Percentiles rank a stretch among this genome's conserved stretches.
These are phyloP conservation scores for Amphichorda felina DNA, from an alignment of 2,329 filamentous ascomycete genomes.

Conservation along the genomic window DNA sequence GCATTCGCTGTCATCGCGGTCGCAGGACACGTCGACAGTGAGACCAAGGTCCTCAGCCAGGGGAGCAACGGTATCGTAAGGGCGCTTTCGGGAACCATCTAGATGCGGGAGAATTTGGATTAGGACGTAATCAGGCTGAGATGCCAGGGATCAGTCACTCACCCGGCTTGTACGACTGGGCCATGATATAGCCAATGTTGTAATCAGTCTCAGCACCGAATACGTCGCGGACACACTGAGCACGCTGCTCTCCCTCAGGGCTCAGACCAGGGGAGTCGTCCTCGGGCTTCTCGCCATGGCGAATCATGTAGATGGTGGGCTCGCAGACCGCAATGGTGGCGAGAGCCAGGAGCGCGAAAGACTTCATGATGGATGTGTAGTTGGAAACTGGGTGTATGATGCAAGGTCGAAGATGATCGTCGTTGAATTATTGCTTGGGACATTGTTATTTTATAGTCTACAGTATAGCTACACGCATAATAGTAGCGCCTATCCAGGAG, in stretches of 20 bases:
- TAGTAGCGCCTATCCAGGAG: too few species aligned
- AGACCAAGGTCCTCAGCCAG: conserved; percentile 43
- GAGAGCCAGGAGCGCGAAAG: conserved; percentile 42
- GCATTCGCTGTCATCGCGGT: conserved; percentile 41
- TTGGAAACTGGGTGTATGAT: too few species aligned
- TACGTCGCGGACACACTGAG: conserved; percentile 45
- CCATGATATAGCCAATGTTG: conserved; percentile 47
- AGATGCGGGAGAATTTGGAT: conserved; percentile 8
- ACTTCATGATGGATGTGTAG: too few species aligned
- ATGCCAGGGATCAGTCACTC: conserved; percentile 2
- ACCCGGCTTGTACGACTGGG: conserved; percentile 38
- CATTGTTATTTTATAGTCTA: too few species aligned
- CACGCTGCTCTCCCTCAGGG: conserved; percentile 37
- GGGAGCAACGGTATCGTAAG: conserved; percentile 44
- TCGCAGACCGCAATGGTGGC: too few species aligned
- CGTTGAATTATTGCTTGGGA: too few species aligned
- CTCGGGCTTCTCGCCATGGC: conserved; percentile 55
- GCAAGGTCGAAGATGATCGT: too few species aligned
- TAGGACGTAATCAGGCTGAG: neutral
- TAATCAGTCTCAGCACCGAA: conserved; percentile 40
- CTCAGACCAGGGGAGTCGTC: conserved; percentile 35
- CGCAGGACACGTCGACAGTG: conserved; percentile 40
- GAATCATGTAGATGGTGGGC: conserved; percentile 39
- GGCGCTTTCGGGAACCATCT: conserved; percentile 39
- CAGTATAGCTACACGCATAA: too few species aligned